Conservation (phyloP, 1,139 yeast genomes). For the Pneumocystis jirovecii region DNA sequence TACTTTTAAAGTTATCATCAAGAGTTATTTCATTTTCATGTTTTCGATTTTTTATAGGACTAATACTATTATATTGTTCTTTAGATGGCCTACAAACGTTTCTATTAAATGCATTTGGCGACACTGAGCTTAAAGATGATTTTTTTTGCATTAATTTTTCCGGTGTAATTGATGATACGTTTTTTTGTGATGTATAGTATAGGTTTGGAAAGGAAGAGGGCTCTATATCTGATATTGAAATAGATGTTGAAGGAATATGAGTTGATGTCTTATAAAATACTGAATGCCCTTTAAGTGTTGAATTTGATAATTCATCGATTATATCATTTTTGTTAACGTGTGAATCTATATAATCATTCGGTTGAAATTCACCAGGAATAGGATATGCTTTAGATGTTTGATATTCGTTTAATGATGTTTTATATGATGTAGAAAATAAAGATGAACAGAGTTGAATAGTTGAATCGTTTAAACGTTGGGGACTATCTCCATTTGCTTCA, state of each 20-base stretch:
- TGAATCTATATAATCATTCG: not conserved
- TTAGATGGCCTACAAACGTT: not conserved
- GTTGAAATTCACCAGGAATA: not conserved
- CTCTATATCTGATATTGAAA: not conserved
- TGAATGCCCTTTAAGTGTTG: not conserved
- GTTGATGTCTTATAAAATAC: not conserved
- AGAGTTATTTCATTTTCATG: not conserved
- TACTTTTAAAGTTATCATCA: not conserved
- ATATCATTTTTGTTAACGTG: not conserved
- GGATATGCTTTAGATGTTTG: not conserved
- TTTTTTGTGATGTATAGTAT: not conserved
- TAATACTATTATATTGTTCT: not conserved
- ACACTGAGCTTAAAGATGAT: not conserved
- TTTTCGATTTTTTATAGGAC: not conserved
- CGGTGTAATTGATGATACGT: not conserved
- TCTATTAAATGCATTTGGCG: not conserved
- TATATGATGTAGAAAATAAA: not conserved
- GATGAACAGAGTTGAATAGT: not conserved
- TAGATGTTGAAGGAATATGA: not conserved
- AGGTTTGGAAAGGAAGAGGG: not conserved
- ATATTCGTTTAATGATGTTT: not conserved
- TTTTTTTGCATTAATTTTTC: not conserved
- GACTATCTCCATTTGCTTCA: not conserved
- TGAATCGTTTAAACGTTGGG: not conserved
- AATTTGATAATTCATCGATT: not conserved